These are phyloP conservation scores for Antitrichia curtipendula DNA, from an alignment of 225 moss, liverwort and hornwort genomes.

Conservation along the genomic window DNA sequence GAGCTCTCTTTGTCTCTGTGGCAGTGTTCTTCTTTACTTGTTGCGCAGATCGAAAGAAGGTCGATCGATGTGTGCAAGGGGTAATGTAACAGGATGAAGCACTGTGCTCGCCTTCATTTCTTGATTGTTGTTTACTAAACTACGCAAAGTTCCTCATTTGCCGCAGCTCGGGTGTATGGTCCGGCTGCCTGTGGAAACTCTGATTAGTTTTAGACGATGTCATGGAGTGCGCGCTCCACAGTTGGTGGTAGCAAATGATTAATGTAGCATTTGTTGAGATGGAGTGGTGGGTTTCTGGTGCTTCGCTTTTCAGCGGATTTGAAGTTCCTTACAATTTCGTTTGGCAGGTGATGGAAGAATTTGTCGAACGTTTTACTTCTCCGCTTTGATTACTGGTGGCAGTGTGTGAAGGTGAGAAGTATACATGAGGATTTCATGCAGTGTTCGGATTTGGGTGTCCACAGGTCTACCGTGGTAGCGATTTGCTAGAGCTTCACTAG, in stretches of 20 bases:
- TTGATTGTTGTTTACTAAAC: not conserved
- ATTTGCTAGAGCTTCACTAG: not conserved
- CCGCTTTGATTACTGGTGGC: not conserved
- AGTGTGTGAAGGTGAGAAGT: not conserved
- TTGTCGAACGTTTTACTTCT: not conserved
- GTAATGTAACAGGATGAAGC: too few species aligned
- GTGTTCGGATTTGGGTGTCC: not conserved
- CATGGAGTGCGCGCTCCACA: not conserved
- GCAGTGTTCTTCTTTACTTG: not conserved
- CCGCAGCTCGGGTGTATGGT: not conserved
- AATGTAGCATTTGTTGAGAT: not conserved
- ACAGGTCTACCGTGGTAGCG: not conserved
- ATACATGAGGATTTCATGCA: not conserved
- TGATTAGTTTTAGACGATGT: not conserved
- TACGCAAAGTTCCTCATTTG: not conserved
- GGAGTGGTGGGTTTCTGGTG: not conserved
- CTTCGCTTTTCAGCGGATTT: not conserved
- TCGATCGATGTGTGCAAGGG: not conserved
- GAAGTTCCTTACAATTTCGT: not conserved
- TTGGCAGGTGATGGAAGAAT: not conserved
- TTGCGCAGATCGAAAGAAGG: not conserved
- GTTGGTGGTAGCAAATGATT: not conserved
- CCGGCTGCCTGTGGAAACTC: not conserved
- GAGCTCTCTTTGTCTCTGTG: not conserved
- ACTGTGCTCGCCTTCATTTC: not conserved